A percentile compares a stretch with the other conserved stretches of the same genome.
These are phyloP conservation scores for Alternaria burnsii DNA, from an alignment of 2,329 filamentous ascomycete species.

Conservation along the genomic window DNA sequence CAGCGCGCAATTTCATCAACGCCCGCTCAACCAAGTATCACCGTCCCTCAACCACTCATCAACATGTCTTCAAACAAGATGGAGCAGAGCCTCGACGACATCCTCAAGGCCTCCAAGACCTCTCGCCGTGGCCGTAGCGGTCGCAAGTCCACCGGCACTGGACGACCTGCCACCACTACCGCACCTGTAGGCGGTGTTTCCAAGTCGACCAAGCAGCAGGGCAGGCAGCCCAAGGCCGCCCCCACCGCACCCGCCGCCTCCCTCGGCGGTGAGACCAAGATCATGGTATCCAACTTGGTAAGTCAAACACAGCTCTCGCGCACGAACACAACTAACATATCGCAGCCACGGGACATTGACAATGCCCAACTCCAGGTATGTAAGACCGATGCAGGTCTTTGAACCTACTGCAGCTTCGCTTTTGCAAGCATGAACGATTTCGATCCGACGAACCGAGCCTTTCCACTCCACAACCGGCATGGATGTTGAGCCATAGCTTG, in stretches of 20 bases:
- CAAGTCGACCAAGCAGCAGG: conserved; percentile 70
- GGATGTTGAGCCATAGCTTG: conserved; percentile 42
- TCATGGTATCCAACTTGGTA: conserved; percentile 98
- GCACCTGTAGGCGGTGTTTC: conserved; percentile 86
- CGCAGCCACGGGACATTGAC: conserved; percentile 91
- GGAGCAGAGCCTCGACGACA: conserved; percentile 96
- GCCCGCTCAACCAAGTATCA: conserved; percentile 24
- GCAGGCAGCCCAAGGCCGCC: conserved; percentile 67
- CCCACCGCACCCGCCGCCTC: conserved; percentile 70
- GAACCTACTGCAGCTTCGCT: conserved; percentile 48
- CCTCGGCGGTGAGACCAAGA: conserved; percentile 82
- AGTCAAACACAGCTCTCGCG: conserved; percentile 50
- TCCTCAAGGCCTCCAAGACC: conserved; percentile 74
- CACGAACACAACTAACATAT: conserved; percentile 57
- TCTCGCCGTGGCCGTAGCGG: conserved; percentile 59
- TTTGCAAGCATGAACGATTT: conserved; percentile 44
- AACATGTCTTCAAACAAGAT: conserved; percentile 72
- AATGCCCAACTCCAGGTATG: conserved; percentile 99
- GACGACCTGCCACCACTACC: conserved; percentile 63
- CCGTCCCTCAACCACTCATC: conserved; percentile 23
- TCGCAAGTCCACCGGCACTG: conserved; percentile 52
- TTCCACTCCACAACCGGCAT: conserved; percentile 24
- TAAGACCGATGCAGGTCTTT: conserved; percentile 71
- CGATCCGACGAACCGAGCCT: conserved; percentile 42
- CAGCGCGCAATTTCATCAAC: conserved; percentile 21